Percentiles rank a stretch among this genome's conserved stretches.
These are phyloP conservation scores for Polymyxa betae DNA, from an alignment of 208 protist genomes.

Conservation along the genomic window DNA sequence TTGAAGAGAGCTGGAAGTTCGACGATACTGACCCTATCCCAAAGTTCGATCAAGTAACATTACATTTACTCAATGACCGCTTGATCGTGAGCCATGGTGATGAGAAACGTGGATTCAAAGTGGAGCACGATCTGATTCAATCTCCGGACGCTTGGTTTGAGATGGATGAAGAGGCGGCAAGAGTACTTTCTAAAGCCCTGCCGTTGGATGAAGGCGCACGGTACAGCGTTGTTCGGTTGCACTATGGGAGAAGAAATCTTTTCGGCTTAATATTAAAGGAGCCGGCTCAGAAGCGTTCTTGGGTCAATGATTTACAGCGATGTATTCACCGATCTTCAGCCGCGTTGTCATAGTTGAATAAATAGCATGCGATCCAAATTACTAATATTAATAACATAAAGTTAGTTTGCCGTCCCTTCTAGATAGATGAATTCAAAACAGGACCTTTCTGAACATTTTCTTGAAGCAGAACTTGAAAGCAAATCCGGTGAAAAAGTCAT, in stretches of 20 bases:
- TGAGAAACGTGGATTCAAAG: conserved; percentile 35
- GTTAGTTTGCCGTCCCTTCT: too few relatives aligned
- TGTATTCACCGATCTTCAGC: too few relatives aligned
- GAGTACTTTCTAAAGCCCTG: not conserved
- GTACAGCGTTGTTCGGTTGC: not conserved
- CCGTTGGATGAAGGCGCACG: not conserved
- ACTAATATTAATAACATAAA: too few relatives aligned
- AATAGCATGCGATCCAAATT: too few relatives aligned
- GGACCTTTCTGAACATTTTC: too few relatives aligned
- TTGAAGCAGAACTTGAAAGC: too few relatives aligned
- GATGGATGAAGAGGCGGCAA: not conserved
- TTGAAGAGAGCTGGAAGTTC: not conserved
- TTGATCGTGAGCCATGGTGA: conserved; percentile 41
- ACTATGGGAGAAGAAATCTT: not conserved
- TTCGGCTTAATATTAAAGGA: not conserved
- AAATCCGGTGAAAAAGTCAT: too few relatives aligned
- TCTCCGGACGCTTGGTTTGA: not conserved
- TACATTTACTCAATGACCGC: conserved; percentile 46
- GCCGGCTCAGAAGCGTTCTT: not conserved
- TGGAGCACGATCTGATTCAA: conserved; percentile 7
- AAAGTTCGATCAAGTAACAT: not conserved
- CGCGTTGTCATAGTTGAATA: too few relatives aligned
- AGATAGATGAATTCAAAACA: too few relatives aligned
- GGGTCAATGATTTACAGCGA: not conserved
- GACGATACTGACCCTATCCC: not conserved